Base-by-base conservation (phyloP, 2,329 filamentous ascomycete genomes). In the Cladosporium sp. region DNA sequence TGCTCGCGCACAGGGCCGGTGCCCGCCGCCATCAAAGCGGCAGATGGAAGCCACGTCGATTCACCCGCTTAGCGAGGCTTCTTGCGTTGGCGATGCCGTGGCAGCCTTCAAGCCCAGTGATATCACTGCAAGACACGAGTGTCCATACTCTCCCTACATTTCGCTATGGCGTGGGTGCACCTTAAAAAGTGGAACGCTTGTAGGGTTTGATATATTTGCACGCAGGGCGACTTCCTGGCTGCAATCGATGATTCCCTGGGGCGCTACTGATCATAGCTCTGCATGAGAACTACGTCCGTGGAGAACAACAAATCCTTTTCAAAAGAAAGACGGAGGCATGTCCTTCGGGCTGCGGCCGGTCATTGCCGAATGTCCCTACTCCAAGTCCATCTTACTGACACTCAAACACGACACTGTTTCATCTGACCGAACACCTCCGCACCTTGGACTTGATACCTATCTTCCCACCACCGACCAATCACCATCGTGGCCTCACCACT, bases 151-250 rank as follows among this genome's bases (percentile, higher is more conserved):
- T 55, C 42, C n/a, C 25, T 25, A 17, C 11, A 25, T 9, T 28
- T 45, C 30, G 52, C 45, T 55, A 56, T 43, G 51, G 39, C 38
- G 39, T 42, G n/a, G 42, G 54, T 20, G 38, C 15, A 56, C 40
- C 54, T 42, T 56, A 56, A 49, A 56, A 56, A 56, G 54, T 39
- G 54, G 54, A 22, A 56, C 40, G 38, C 37, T 25, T 14, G 51
- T 56, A 39, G 54, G 42, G 47, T 56, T 49, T 56, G 54, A 56
- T 56, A 56, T 56, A 56, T 56, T 34, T 39, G 54, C 42, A 39
- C 20, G 51, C 42, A 43, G n/a, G 47, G 40, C 17, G 30, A 37
- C 47, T 17, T 50, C n/a, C 11, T 37, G 20, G 28, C 43, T 38
- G 47, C 42, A 39, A 56, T 15, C 42, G 42, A 37, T 56, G 54